Percentiles rank a stretch among this genome's conserved stretches.
Conservation (phyloP, 257 asterid genomes). For the Nyctanthes arbortristis region DNA sequence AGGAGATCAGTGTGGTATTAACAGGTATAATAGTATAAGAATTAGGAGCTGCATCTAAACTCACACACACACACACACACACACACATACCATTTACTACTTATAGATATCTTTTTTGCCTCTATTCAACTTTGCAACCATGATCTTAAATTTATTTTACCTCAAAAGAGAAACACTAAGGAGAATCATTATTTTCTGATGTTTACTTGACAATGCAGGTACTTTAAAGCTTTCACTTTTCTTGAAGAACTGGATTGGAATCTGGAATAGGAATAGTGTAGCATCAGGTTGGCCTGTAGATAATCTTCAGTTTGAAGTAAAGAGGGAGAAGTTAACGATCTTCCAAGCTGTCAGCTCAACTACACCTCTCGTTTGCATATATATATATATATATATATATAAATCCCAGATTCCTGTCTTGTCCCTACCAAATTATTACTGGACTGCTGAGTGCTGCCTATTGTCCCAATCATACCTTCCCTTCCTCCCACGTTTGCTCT, state of each 20-base stretch:
- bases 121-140: background rate
- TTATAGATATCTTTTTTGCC: background rate
- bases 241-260: slow-evolving; percentile 22
- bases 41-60: background rate
- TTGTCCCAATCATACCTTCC: background rate
- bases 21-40: background rate
- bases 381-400: too few relatives aligned
- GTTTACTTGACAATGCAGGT: slow-evolving; percentile 43
- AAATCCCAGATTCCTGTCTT: background rate
- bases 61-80: too few relatives aligned
- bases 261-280: slow-evolving; percentile 14
- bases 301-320: slow-evolving; percentile 5
- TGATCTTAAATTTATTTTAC: background rate
- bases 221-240: slow-evolving; percentile 16
- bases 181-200: slow-evolving; percentile 24
- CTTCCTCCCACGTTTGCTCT: slow-evolving; percentile 42
- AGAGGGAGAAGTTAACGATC: background rate
- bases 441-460: background rate
- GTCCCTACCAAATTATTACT: background rate
- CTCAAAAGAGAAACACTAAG: background rate
- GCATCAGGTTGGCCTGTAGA: slow-evolving; percentile 12
- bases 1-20: background rate
- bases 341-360: background rate
- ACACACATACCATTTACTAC: too few relatives aligned
- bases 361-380: background rate